phyloP scores from a whole-genome alignment of 495 filamentous ascomycete species.

The Poronia punctata region DNA sequence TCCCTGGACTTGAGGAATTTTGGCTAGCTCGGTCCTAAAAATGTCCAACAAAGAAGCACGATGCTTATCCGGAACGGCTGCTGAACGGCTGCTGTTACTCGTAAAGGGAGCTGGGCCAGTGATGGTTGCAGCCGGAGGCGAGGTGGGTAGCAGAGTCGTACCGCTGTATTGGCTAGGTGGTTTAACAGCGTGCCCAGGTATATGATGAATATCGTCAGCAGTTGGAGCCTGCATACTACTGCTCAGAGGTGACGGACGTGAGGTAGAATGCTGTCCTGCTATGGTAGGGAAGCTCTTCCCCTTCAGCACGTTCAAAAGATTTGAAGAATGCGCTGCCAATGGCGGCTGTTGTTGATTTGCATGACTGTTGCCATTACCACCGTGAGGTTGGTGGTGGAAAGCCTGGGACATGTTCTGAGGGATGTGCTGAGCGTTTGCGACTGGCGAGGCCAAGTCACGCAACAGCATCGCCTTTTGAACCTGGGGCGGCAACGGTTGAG shows the following conservation, averaged over 20 bases:
- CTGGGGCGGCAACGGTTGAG: slow-evolving; percentile 47
- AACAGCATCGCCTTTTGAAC: slow-evolving; percentile 38
- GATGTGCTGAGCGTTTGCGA: slow-evolving; percentile 12
- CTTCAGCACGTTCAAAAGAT: slow-evolving; percentile 61
- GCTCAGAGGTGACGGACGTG: slow-evolving; percentile 4
- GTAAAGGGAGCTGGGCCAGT: slow-evolving; percentile 6
- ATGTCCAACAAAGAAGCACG: slow-evolving; percentile 39
- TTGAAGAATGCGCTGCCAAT: slow-evolving; percentile 47
- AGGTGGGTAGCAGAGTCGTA: slow-evolving; percentile 3
- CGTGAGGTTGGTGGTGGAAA: slow-evolving; percentile 6
- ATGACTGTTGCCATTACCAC: not conserved
- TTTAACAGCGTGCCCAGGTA: slow-evolving; percentile 12
- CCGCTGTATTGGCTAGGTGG: slow-evolving; percentile 17
- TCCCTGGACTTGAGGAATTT: slow-evolving; percentile 12
- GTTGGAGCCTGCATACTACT: slow-evolving; percentile 12
- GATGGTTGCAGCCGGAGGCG: slow-evolving; percentile 5
- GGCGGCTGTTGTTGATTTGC: slow-evolving; percentile 46
- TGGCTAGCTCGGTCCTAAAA: slow-evolving; percentile 35
- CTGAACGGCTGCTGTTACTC: slow-evolving; percentile 9
- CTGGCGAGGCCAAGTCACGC: slow-evolving; percentile 13
- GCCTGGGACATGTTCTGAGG: slow-evolving; percentile 23
- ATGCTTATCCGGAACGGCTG: slow-evolving; percentile 36
- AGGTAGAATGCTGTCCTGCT: slow-evolving; percentile 4
- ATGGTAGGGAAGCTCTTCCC: slow-evolving; percentile 13
- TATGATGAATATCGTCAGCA: slow-evolving; percentile 4